These are phyloP conservation scores for Cryptosporidium sp. DNA, from an alignment of 169 alveolate species.

Conservation along the genomic window DNA sequence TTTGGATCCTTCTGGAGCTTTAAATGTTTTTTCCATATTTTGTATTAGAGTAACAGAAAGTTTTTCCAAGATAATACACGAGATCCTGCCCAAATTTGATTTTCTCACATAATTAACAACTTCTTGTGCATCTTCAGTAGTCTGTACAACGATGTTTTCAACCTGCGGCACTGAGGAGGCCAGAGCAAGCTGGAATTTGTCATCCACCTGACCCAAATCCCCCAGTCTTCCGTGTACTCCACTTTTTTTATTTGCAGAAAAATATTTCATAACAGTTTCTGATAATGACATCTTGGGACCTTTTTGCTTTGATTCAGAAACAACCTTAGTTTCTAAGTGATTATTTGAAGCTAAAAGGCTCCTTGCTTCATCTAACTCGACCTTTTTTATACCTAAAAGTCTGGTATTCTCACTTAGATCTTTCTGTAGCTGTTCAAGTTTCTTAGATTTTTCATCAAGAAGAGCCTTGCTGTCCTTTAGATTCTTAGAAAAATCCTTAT, in stretches of 20 bases:
- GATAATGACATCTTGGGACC: constrained; percentile 12
- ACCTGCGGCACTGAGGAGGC: constrained; percentile 87
- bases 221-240: constrained; percentile 94
- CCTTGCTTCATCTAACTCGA: constrained; percentile 68
- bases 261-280: constrained; percentile 24
- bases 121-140: constrained; percentile 89
- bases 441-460: constrained; percentile 82
- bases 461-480: constrained; percentile 80
- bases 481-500: constrained; percentile 80
- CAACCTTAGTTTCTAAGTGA: neutral
- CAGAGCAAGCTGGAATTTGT: constrained; percentile 90
- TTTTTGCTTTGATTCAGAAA: constrained; percentile 11
- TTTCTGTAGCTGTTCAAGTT: constrained; percentile 72
- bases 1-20: constrained; percentile 79
- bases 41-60: constrained; percentile 76
- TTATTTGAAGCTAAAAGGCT: constrained; percentile 21
- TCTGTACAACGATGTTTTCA: constrained; percentile 92
- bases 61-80: constrained; percentile 85
- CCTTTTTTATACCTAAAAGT: constrained; percentile 20
- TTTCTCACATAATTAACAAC: constrained; percentile 89
- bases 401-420: constrained; percentile 30
- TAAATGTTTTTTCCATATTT: constrained; percentile 61
- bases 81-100: constrained; percentile 89
- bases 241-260: constrained; percentile 43
- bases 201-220: constrained; percentile 91